Base-by-base conservation (phyloP, 371 early-diverging fungal genomes). In the Mortierella sp. region DNA sequence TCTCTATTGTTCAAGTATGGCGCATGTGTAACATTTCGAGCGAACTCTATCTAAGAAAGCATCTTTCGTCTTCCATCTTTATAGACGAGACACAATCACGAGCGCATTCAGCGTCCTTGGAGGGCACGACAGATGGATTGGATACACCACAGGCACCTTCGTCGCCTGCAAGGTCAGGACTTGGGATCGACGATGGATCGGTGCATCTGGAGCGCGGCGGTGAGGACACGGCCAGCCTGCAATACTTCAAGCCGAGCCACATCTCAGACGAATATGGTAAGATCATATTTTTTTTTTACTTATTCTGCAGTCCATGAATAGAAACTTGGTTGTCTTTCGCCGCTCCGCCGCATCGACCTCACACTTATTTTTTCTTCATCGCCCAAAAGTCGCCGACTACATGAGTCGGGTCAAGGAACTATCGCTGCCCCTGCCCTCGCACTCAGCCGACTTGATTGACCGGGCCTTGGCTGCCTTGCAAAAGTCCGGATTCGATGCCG, bases 401-500 rank as follows among this genome's bases (percentile, higher is more conserved):
- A 87, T 92, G 77, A 70, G 83, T 4, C 40, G 76, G 22, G 88
- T 91, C 29, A 86, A 87, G 43, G 72, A 77, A 6, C 64, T 90
- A 5, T 58, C 83, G 0, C 68, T 90, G 4, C 89, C 92, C 0
- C 65, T 91, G 13, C 77, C 87, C 14, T 45, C 82, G 0, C 78
- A 89, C 70, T 89, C 88, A 11, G 81, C 87, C n/a, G 91, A 94
- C 79, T 74, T 91, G 37, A 87, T 92, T 76, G 94, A 94, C 65
- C 81, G 89, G 13, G 94, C 92, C 4, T 79, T 95, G 31, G 66
- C 87, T 39, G 89, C 89, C 37, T 85, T 95, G 19, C 90, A 92
- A 40, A 70, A 85, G 13, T 86, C 79, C 34, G 79, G 81, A 9
- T 95, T 92, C 72, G 89, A 95, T 65, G 84, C 89, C 1, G 87